phyloP scores from a whole-genome alignment of 2,329 filamentous ascomycete species.

The Gaeumannomyces sp. region DNA sequence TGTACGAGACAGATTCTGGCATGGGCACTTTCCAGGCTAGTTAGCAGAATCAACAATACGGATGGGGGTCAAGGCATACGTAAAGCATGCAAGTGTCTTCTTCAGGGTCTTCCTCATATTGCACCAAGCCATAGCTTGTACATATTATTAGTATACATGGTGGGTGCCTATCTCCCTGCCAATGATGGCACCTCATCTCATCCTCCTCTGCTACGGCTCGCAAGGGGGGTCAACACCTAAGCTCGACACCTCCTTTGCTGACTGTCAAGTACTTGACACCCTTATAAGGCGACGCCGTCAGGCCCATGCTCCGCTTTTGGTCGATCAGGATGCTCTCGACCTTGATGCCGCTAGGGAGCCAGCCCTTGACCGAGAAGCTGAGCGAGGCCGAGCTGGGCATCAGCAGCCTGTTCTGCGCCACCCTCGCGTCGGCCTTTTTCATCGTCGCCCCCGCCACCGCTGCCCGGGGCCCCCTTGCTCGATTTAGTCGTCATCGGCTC shows the following conservation, averaged over 20 bases:
- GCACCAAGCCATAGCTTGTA: too few relatives aligned
- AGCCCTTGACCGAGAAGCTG: constrained; percentile 65
- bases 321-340: constrained; percentile 64
- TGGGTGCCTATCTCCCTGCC: too few relatives aligned
- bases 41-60: too few relatives aligned
- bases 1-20: not conserved
- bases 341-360: constrained; percentile 61
- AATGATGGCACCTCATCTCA: too few relatives aligned
- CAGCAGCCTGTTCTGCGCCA: constrained; percentile 62
- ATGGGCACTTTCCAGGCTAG: not conserved
- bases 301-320: constrained; percentile 72
- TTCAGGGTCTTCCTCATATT: too few relatives aligned
- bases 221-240: constrained; percentile 43
- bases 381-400: constrained; percentile 76
- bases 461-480: not conserved
- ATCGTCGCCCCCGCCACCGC: constrained; percentile 21
- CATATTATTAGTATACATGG: too few relatives aligned
- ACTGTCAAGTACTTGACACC: constrained; percentile 94
- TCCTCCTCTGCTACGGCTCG: not conserved
- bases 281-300: constrained; percentile 90
- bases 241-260: constrained; percentile 58
- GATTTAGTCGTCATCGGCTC: constrained; percentile 17
- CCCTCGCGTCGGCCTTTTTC: constrained; percentile 44
- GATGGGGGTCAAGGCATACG: too few relatives aligned
- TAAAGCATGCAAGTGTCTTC: too few relatives aligned